phyloP scores from a whole-genome alignment of 441 rosid species.

The Lepidium campestre region DNA sequence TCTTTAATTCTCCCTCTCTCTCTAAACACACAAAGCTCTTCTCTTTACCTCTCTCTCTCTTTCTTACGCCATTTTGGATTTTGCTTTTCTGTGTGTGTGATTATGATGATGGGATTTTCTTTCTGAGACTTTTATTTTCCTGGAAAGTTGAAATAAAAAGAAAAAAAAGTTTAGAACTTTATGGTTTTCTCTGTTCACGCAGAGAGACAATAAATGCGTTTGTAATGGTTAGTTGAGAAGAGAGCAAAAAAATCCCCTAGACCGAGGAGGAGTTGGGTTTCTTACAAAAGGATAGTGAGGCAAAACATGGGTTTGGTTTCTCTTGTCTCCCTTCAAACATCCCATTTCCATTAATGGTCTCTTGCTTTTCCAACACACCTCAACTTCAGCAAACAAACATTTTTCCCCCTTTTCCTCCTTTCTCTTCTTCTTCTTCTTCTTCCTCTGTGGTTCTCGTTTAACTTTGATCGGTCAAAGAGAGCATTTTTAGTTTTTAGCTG shows the following conservation, averaged over 20 bases:
- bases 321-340: conserved; percentile 31
- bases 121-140: conserved; percentile 30
- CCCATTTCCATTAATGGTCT: conserved; percentile 34
- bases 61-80: conserved; percentile 18
- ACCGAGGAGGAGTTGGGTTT: conserved; percentile 29
- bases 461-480: background rate
- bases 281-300: conserved; percentile 26
- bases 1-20: conserved; percentile 1
- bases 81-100: conserved; percentile 13
- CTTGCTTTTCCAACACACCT: conserved; percentile 16
- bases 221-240: conserved; percentile 24
- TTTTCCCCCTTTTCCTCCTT: background rate
- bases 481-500: conserved; percentile 9
- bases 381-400: background rate
- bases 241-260: conserved; percentile 11
- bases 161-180: conserved; percentile 28
- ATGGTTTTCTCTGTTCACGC: conserved; percentile 11
- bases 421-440: background rate
- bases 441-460: background rate
- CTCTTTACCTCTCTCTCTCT: conserved; percentile 6
- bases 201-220: conserved; percentile 25
- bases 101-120: conserved; percentile 25
- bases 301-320: conserved; percentile 27
- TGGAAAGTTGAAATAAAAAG: conserved; percentile 5
- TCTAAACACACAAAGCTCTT: background rate